Evolutionary conservation across 2,329 filamentous ascomycete species (phyloP).

Genomic region (Colletotrichum kahawae): DNA sequence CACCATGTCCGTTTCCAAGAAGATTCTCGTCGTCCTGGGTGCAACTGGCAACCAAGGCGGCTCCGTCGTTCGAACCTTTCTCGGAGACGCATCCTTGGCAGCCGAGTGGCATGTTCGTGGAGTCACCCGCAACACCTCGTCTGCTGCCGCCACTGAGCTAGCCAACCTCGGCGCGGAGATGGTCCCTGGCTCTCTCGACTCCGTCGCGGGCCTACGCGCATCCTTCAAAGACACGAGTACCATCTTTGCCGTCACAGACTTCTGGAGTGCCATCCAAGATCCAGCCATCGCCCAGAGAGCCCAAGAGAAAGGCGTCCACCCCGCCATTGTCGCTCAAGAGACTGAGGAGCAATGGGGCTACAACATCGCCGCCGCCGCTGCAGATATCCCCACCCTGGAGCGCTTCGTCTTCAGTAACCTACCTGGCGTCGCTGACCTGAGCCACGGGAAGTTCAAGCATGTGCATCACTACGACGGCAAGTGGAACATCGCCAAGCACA

Average conservation of each 20-base stretch:
- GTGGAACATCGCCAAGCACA: not conserved
- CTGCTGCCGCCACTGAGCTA: conserved; percentile 43
- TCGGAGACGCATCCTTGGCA: not conserved
- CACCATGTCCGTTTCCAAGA: not conserved
- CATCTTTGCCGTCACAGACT: conserved; percentile 62
- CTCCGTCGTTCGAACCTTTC: not conserved
- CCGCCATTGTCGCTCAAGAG: conserved; percentile 44
- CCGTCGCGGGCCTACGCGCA: conserved; percentile 38
- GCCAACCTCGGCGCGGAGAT: conserved; percentile 44
- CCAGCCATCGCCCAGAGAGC: conserved; percentile 35
- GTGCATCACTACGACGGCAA: conserved; percentile 8
- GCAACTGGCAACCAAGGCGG: conserved; percentile 2
- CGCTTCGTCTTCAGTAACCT: conserved; percentile 11
- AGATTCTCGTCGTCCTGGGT: not conserved
- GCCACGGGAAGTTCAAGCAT: not conserved
- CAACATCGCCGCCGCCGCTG: conserved; percentile 60
- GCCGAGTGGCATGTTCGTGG: conserved; percentile 38
- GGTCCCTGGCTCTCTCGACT: conserved; percentile 47
- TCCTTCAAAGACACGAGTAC: conserved; percentile 50
- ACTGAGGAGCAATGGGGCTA: conserved; percentile 55
- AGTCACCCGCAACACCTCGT: conserved; percentile 49
- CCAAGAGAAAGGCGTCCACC: not conserved
- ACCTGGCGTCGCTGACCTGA: not conserved
- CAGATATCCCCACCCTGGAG: conserved; percentile 22
- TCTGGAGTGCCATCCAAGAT: conserved; percentile 55